Percentiles rank a stretch among this genome's conserved stretches.
Evolutionary conservation across 2,329 filamentous ascomycete genomes (phyloP).

Genomic region (Claviceps capensis): DNA sequence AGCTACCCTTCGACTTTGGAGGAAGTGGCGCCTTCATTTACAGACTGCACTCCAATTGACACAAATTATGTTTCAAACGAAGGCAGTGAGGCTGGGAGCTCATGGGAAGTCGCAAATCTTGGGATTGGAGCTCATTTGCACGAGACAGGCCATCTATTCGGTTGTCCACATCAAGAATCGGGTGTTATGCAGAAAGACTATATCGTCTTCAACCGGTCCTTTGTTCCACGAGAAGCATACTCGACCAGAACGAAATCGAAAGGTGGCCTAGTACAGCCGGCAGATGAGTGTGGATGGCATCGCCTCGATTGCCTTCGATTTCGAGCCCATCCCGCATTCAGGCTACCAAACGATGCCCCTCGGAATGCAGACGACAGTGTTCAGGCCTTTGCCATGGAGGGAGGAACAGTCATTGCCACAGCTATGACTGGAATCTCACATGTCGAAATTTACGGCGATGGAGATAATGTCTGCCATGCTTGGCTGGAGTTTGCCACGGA

Average conservation of each 20-base stretch:
- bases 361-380: slow-evolving; percentile 58
- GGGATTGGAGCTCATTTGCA: slow-evolving; percentile 89
- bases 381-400: slow-evolving; percentile 75
- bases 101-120: slow-evolving; percentile 90
- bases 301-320: slow-evolving; percentile 80
- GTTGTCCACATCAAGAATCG: slow-evolving; percentile 75
- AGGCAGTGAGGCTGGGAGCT: slow-evolving; percentile 74
- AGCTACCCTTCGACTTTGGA: slow-evolving; percentile 83
- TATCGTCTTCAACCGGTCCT: slow-evolving; percentile 69
- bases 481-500: slow-evolving; percentile 70
- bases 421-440: slow-evolving; percentile 73
- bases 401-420: slow-evolving; percentile 60
- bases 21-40: slow-evolving; percentile 79
- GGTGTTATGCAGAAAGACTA: slow-evolving; percentile 93
- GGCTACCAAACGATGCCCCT: slow-evolving; percentile 60
- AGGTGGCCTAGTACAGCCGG: slow-evolving; percentile 58
- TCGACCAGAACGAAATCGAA: slow-evolving; percentile 77
- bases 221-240: slow-evolving; percentile 68
- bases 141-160: slow-evolving; percentile 80
- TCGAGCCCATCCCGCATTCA: slow-evolving; percentile 80
- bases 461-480: slow-evolving; percentile 64
- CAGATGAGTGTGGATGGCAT: slow-evolving; percentile 87
- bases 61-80: slow-evolving; percentile 71
- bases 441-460: slow-evolving; percentile 67
- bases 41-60: slow-evolving; percentile 81